Conservation (phyloP, 495 filamentous ascomycete genomes). For the Trichoderma parareesei region DNA sequence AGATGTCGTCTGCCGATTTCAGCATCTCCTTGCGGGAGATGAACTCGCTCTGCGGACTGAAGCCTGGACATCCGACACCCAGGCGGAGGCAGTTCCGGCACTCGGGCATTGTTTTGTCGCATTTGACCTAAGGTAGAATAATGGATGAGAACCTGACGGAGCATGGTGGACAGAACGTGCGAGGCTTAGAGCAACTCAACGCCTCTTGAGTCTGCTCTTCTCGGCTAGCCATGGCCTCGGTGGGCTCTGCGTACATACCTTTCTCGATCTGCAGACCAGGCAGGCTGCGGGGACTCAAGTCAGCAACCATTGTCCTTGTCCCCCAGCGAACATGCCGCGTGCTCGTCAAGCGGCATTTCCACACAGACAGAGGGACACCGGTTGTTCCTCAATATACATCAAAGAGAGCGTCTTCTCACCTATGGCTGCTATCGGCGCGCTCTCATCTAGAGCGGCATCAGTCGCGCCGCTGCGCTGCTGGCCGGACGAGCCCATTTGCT, state of each 20-base stretch:
- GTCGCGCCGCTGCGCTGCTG: conserved; percentile 8
- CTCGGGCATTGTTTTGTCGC: conserved; percentile 4
- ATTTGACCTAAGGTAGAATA: not conserved
- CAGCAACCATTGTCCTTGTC: not conserved
- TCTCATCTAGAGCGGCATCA: not conserved
- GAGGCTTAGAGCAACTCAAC: not conserved
- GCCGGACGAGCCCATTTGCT: not conserved
- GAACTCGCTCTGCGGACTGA: conserved; percentile 5
- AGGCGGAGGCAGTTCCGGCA: conserved; percentile 8
- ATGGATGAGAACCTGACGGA: not conserved
- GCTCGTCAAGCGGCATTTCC: no score
- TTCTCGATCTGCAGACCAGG: conserved; percentile 11
- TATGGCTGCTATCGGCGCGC: not conserved
- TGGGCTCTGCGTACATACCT: not conserved
- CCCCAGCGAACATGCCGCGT: no score
- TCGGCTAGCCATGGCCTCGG: not conserved
- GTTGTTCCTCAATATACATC: no score
- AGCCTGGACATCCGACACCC: conserved; percentile 5
- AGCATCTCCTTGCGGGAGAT: conserved; percentile 9
- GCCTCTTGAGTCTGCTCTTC: not conserved
- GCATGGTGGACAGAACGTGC: not conserved
- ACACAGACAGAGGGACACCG: not conserved
- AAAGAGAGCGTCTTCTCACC: not conserved
- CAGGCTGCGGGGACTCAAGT: not conserved
- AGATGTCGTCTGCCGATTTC: conserved; percentile 9